Conservation (phyloP, 331 rosid genomes). For the Acacia pycnantha region DNA sequence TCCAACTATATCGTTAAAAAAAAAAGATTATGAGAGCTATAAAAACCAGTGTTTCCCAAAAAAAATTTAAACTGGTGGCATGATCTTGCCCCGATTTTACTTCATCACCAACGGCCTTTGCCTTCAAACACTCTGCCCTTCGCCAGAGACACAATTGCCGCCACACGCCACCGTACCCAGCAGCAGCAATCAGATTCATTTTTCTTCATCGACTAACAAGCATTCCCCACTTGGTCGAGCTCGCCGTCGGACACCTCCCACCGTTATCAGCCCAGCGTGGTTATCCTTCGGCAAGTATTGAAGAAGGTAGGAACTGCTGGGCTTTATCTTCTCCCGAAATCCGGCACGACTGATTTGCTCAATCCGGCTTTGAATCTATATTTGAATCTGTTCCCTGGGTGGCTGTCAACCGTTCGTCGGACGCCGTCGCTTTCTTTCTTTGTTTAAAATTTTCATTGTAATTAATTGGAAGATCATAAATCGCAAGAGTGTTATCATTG, state of each 20-base stretch:
- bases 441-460: neutral
- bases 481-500: neutral
- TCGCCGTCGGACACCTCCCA: neutral
- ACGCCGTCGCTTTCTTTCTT: neutral
- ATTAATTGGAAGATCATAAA: neutral
- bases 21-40: too few species aligned
- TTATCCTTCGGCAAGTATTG: neutral
- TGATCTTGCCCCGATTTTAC: too few species aligned
- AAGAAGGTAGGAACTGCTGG: neutral
- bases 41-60: too few species aligned
- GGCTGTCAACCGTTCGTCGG: neutral
- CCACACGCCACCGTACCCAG: neutral
- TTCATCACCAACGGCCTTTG: too few species aligned
- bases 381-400: neutral
- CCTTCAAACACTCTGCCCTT: neutral
- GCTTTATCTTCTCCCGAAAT: neutral
- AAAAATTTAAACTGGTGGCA: too few species aligned
- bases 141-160: neutral
- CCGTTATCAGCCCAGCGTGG: neutral
- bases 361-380: neutral
- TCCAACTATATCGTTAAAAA: too few species aligned
- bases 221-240: too few species aligned
- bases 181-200: neutral
- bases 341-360: neutral
- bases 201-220: neutral